Base-by-base conservation (phyloP, 805 yeast genomes). In the Schwanniomyces vanrijiae region DNA sequence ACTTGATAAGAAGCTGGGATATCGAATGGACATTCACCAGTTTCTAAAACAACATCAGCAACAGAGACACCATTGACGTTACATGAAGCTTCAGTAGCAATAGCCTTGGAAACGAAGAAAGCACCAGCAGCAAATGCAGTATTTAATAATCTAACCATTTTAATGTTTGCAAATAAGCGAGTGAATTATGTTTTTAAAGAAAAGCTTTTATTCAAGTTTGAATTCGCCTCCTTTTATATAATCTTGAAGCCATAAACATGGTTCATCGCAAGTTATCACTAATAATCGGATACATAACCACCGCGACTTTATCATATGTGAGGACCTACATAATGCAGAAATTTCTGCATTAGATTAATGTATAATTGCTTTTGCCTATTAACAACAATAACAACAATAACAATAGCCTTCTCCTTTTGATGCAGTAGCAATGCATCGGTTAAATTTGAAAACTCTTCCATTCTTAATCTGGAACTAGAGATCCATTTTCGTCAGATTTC, bases 11-110 rank as follows among this genome's bases (percentile, higher is more conserved):
- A 5, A 2, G 53, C 43, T 48, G 73, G 74, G 43, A 71, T 50
- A 19, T 64, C 50, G 66, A 71, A 70, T 40, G 69, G 64, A 61
- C 77, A 71, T 6, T 46, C 47, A 48, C 74, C 77, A 37, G 76
- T 64, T 46, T 64, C 75, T 52, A 63, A 63, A 59, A 69, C 75
- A 31, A 71, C 77, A 35, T 61, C 59, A 20, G 69, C 67, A 37
- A 60, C 62, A 34, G 58, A 46, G 25, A 29, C 58, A 51, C 74
- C 75, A 52, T 65, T 54, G 37, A 68, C 68, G 37, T 60, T 53
- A 60, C 77, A 71, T 29, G 64, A 71, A 38, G 70, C 77, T 47
- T 67, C 59, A 37, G 50, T 35, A 33, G 76, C 73, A 35, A 56
- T 39, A 26, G 66, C 58, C 25, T 65, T 55, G 45, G 60, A 54